Conservation (phyloP, 495 filamentous ascomycete species). For the Penicillium goetzii region DNA sequence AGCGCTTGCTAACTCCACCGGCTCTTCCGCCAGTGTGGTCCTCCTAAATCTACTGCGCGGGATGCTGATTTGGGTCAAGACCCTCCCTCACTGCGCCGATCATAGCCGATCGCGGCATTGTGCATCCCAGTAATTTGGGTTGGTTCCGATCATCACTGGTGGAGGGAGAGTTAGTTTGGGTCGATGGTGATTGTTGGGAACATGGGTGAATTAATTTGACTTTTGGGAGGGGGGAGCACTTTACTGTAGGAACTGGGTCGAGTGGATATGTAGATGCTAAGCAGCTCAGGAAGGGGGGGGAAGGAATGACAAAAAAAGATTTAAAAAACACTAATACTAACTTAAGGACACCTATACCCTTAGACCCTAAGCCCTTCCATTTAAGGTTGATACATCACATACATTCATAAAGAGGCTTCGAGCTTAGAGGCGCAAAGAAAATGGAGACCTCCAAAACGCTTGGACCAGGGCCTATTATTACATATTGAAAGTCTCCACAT, state of each 20-base stretch:
- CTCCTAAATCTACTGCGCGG: not conserved
- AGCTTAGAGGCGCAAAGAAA: not conserved
- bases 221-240: not conserved
- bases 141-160: slow-evolving; percentile 19
- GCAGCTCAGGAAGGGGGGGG: no score
- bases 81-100: not conserved
- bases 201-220: slow-evolving; percentile 4
- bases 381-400: slow-evolving; percentile 18
- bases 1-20: not conserved
- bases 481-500: slow-evolving; percentile 13
- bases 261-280: not conserved
- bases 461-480: slow-evolving; percentile 8
- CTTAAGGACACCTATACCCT: not conserved
- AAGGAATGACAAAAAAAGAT: not conserved
- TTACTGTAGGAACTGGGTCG: not conserved
- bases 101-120: slow-evolving; percentile 15
- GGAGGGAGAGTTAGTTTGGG: not conserved
- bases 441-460: slow-evolving; percentile 11
- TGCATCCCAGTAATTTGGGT: slow-evolving; percentile 26
- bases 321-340: not conserved
- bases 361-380: no score
- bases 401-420: not conserved
- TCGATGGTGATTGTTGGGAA: not conserved
- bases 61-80: not conserved
- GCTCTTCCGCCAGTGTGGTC: not conserved